Base-by-base conservation (phyloP, 1,284 basidiomycete species). In the Ceratorhiza oryzae-sativae region DNA sequence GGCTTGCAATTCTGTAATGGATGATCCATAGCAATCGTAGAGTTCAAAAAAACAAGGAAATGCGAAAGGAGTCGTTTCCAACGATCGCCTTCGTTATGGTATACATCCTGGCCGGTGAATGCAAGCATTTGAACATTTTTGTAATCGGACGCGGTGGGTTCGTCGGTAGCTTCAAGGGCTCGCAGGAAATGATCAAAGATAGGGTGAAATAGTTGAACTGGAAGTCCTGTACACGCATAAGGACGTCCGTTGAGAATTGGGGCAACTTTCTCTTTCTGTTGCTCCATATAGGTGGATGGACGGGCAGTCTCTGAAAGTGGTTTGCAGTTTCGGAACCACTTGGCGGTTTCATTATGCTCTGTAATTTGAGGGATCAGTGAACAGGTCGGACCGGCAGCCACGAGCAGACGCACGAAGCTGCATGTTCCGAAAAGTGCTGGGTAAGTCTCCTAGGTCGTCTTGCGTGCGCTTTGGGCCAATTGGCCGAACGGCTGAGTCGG, bases 241-340 rank as follows among this genome's bases (percentile, higher is more conserved):
- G 61, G n/a, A 63, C 45, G 45, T 18, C 61, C 61, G n/a, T 63
- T 63, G 27, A 63, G 27, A n/a, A 62, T 45, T 13, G 41, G 27
- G 41, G n/a, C 23, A 36, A 20, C 41, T 5, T 30, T 9, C 3
- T 10, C 25, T 25, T 41, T 32, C 41, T 62, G 42, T 41, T 62
- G 42, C 18, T 48, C 42, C 12, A 32, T 18, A 23, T 41, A 62
- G 13, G 3, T n/a, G 42, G 12, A 15, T 18, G 41, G 60, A 1
- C 27, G 39, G 15, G 60, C 60, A 3, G 42, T n/a, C 23, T n/a
- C 13, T 27, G 34, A 56, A 4, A 30, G 18, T 34, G 34, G 15
- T 34, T 41, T 32, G 60, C 60, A 25, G 20, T 46, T 15, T 42
- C 25, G n/a, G 25, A 62, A 32, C 41, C 42, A 15, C 1, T 48